These are phyloP conservation scores for Talaromyces sp. DNA, from an alignment of 2,329 filamentous ascomycete genomes.

Conservation along the genomic window DNA sequence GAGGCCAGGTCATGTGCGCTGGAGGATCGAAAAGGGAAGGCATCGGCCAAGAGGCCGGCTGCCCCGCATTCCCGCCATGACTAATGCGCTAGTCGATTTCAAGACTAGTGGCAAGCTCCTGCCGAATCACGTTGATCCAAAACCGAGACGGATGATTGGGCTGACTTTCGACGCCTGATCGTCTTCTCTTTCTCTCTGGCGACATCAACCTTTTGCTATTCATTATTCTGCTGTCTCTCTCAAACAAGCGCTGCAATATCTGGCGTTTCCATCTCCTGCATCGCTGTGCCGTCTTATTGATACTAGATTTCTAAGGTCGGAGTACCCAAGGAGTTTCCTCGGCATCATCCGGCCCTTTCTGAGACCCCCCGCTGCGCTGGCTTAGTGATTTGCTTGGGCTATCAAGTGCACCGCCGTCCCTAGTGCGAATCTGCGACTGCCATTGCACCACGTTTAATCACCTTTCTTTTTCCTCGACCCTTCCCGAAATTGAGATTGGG, in stretches of 20 bases:
- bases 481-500: background rate
- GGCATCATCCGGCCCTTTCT: background rate
- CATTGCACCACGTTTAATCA: background rate
- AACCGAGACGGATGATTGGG: conserved; percentile 12
- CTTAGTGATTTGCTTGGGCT: background rate
- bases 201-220: background rate
- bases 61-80: conserved; percentile 8
- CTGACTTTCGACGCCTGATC: conserved; percentile 11
- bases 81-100: background rate
- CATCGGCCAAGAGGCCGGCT: background rate
- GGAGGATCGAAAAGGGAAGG: background rate
- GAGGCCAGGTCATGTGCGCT: background rate
- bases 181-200: background rate
- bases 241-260: background rate
- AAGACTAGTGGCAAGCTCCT: background rate
- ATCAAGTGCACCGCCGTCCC: background rate
- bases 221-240: background rate
- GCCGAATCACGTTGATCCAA: background rate
- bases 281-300: background rate
- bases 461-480: background rate
- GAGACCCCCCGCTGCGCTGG: background rate
- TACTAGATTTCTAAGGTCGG: background rate
- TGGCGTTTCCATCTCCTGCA: background rate
- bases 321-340: background rate
- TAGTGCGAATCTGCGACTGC: background rate